A percentile compares a stretch with the other conserved stretches of the same genome.
phyloP scores from a whole-genome alignment of 2,329 filamentous ascomycete genomes.

The Fusarium anthophilum region DNA sequence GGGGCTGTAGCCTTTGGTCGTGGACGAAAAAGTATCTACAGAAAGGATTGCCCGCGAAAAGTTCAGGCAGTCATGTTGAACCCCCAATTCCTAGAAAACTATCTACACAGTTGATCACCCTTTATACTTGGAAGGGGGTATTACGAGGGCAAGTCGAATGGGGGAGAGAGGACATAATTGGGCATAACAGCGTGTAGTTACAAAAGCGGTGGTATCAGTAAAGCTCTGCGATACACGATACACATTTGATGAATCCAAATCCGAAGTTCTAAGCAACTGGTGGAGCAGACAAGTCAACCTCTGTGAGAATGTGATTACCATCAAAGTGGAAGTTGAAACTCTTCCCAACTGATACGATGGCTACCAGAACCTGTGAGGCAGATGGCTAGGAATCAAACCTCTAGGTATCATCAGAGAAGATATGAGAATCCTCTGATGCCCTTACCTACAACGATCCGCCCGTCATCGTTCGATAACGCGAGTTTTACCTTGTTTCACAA shows the following conservation, averaged over 20 bases:
- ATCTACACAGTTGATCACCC: neutral
- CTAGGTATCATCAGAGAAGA: neutral
- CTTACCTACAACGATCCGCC: neutral
- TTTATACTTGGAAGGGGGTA: neutral
- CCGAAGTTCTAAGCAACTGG: neutral
- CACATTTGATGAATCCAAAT: neutral
- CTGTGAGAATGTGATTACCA: neutral
- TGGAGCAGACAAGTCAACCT: neutral
- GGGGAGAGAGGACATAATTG: neutral
- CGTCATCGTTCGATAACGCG: neutral
- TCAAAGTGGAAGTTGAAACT: neutral
- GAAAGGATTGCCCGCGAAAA: neutral
- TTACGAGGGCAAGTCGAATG: neutral
- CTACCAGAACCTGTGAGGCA: neutral
- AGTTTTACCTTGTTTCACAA: neutral
- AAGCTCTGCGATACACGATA: neutral
- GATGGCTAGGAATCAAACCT: neutral
- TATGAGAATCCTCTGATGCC: neutral
- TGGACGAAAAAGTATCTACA: too few relatives aligned
- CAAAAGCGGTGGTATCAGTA: neutral
- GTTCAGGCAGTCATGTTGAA: neutral
- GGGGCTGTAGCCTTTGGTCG: neutral
- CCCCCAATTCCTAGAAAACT: too few relatives aligned
- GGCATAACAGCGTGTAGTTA: neutral
- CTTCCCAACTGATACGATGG: neutral